Evolutionary conservation across 768 basidiomycete species (phyloP).

Genomic region (Trametes meyenii): DNA sequence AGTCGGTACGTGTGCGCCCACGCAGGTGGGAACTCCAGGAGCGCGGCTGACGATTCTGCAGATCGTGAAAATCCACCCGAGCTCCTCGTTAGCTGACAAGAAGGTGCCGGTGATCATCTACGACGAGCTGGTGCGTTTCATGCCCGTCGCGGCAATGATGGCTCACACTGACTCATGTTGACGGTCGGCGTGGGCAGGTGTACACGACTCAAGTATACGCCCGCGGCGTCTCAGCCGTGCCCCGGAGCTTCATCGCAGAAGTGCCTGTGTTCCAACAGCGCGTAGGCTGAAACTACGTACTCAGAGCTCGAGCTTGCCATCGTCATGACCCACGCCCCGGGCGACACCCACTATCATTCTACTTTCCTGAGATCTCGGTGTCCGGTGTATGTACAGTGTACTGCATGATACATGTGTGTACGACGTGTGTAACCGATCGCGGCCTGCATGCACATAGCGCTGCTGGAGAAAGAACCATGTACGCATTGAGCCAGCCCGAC

Average conservation of each 20-base stretch:
- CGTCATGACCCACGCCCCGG: too few relatives aligned
- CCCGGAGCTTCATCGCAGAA: conserved; percentile 52
- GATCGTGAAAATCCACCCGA: conserved; percentile 90
- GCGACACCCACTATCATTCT: too few relatives aligned
- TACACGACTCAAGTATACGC: conserved; percentile 87
- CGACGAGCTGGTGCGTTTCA: conserved; percentile 78
- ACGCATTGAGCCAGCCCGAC: too few relatives aligned
- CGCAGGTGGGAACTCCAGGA: too few relatives aligned
- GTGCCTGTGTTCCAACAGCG: conserved; percentile 27
- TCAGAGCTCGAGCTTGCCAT: not conserved
- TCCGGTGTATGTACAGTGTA: too few relatives aligned
- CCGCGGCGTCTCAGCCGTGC: conserved; percentile 84
- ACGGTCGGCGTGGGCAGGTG: conserved; percentile 45
- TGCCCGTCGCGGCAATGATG: not conserved
- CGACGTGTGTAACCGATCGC: too few relatives aligned
- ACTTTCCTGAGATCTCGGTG: too few relatives aligned
- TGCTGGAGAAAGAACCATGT: too few relatives aligned
- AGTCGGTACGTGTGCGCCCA: conserved; percentile 49
- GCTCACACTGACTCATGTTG: not conserved
- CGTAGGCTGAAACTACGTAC: not conserved
- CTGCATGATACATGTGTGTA: too few relatives aligned
- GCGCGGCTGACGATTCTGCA: conserved; percentile 18
- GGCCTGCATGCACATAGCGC: too few relatives aligned
- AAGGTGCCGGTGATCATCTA: conserved; percentile 88
- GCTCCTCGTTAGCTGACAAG: conserved; percentile 79